Base-by-base conservation (phyloP, 1,284 basidiomycete species). In the Naganishia sp. region DNA sequence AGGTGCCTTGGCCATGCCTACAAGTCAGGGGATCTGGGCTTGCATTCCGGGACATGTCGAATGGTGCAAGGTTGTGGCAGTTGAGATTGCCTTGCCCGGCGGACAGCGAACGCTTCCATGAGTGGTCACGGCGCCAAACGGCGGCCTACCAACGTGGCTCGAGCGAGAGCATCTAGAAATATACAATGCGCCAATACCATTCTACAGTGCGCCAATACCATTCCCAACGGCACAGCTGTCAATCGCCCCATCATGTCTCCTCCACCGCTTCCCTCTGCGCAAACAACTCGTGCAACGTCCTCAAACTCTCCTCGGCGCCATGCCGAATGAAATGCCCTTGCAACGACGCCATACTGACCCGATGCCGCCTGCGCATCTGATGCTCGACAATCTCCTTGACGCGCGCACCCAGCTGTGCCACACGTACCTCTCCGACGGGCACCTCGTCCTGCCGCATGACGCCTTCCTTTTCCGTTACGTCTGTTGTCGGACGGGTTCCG, bases 301-400 rank as follows among this genome's bases (percentile, higher is more conserved):
- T 76, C 4, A 92, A 77, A 15, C 88, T 90, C 43, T 88, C 85
- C 71, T 77, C 80, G 31, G 89, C 85, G 42, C 81, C 82, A 73
- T 85, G 86, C 66, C 90, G 84, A 71, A 98, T 98, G 78, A 97
- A 97, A 62, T 90, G 84, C 18, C 94, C 94, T 74, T 98, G 94
- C 66, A 98, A 80, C 42, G 89, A 87, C 31, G 94, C 94, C 94
- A 98, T 98, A 74, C 92, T 95, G 66, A 95, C 84, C 39, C 84
- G 80, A 71, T 81, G 81, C 0, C 87, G 88, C 2, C 77, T 58
- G 7, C 41, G 71, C 56, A 79, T 74, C 75, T 84, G 84, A 69
- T 85, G 83, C 13, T 81, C 80, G 50, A 82, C 74, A 5, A 92
- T 83, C 7, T 85, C 78, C 39, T 79, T 72, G 67, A 86, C 83